Conservation (phyloP, 2,329 filamentous ascomycete species). For the Stenocarpella maydis region DNA sequence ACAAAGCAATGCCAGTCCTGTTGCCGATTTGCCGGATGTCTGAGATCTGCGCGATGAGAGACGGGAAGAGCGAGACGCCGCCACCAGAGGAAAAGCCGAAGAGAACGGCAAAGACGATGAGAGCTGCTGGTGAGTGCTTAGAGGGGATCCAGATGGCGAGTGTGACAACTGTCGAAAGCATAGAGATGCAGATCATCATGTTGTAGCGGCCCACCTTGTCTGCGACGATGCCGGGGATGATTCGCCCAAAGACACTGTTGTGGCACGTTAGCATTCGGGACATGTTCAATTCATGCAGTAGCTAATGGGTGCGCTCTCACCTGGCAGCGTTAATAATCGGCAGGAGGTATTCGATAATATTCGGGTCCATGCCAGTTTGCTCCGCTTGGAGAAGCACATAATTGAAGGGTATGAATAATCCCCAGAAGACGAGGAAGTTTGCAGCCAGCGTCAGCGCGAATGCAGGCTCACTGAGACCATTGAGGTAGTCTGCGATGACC, state of each 20-base stretch:
- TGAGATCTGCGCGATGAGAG: conserved; percentile 67
- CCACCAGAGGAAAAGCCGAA: conserved; percentile 73
- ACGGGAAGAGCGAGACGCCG: conserved; percentile 66
- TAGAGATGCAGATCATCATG: conserved; percentile 55
- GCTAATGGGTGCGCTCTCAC: conserved; percentile 42
- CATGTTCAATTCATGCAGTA: neutral
- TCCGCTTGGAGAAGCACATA: conserved; percentile 60
- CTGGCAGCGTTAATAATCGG: conserved; percentile 66
- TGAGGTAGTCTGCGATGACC: conserved; percentile 54
- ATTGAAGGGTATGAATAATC: conserved; percentile 63
- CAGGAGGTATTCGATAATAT: conserved; percentile 55
- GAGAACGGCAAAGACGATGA: conserved; percentile 66
- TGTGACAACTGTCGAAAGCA: conserved; percentile 49
- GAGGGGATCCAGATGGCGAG: conserved; percentile 54
- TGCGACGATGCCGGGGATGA: conserved; percentile 58
- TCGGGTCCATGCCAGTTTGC: conserved; percentile 51
- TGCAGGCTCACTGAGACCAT: conserved; percentile 54
- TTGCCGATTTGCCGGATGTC: conserved; percentile 67
- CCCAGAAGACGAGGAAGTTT: conserved; percentile 64
- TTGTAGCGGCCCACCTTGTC: conserved; percentile 51
- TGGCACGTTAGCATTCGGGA: neutral
- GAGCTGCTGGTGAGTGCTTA: conserved; percentile 55
- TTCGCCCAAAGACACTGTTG: conserved; percentile 58
- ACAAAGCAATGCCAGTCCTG: conserved; percentile 65
- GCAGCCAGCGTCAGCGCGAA: conserved; percentile 53